Base-by-base conservation (phyloP, 1,284 basidiomycete species). In the Mrakiaceae sp. region DNA sequence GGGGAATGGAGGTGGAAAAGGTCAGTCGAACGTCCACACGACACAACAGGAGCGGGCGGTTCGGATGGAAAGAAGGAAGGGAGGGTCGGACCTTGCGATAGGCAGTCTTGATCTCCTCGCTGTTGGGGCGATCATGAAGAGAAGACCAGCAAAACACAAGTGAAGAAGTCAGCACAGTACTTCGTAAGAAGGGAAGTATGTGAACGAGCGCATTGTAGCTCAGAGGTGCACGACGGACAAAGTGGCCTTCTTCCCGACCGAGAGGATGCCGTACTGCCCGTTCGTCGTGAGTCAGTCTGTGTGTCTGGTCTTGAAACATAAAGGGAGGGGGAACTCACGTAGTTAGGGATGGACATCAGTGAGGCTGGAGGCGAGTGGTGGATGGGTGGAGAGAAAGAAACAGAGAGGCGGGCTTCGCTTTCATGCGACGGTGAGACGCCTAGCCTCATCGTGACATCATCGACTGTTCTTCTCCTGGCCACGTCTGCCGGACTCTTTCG, bases 71-170 rank as follows among this genome's bases (percentile, higher is more conserved):
- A 43, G 47, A 43, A 40, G 6, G 12, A 9, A 14, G 27, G 3
- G 10, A 59, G 64, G 10, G 57, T 51, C 63, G 74, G 61, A 75
- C 75, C 54, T 71, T 69, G 67, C 75, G 74, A 69, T 78, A 78
- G 5, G 77, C 77, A 16, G 70, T 64, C 44, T 75, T 72, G 64
- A 78, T 74, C 62, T 76, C 73, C 53, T 77, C 76, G 4, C 72
- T 74, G 67, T 5, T 3, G n/a, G 14, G 27, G 58, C 44, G 60
- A 40, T 52, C 44, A 40, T 3, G 12, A 12, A 27, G 43, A 3
- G n/a, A 9, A 52, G 16, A 5, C 44, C 16, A 11, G 16, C 10
- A 16, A 12, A 3, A 11, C 44, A 40, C 27, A 40, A 56, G 5
- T 9, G 40, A 1, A 43, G 40, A 56, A 43, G 54, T 43, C 27